Base-by-base conservation (phyloP, 352 stramenopile species). In the Phytophthora pistaciae region DNA sequence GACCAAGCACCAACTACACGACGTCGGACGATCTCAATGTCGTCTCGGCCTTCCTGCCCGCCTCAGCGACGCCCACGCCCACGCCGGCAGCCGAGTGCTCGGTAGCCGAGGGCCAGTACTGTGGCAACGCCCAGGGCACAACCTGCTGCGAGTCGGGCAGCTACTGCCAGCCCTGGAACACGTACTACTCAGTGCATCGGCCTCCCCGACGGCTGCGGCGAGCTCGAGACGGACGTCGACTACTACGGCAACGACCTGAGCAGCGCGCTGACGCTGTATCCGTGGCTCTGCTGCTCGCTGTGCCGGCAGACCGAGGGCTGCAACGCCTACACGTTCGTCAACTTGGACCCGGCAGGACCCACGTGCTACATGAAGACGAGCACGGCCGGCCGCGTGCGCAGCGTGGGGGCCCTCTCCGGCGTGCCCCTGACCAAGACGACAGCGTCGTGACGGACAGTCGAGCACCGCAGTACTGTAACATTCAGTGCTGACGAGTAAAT, bases 141-240 rank as follows among this genome's bases (percentile, higher is more conserved):
- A 69, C 68, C 3, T 88, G 82, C 69, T 87, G 78, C 49, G 59
- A 69, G 14, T 66, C 38, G 10, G 46, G 59, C 40, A 60, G 56
- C 33, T 87, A 85, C 61, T 88, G 80, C 48, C 79, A 88, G 68
- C 80, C 80, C 18, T 87, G 82, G 78, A 70, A 88, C 60, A 69
- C 50, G 0, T 42, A 77, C 21, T 91, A 84, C 62, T 91, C 83
- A 90, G 71, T 91, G 83, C 36, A 75, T 87, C 40, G 44, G 49
- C 1, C 42, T 74, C 1, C 77, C 80, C 3, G 61, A 74, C 7
- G 77, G 75, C 13, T 88, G 80, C 52, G 61, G 68, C 2, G 61
- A 64, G 9, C 62, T 85, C 8, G 79, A 87, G 66, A 81, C 75
- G 25, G 74, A 89, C 68, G 55, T 83, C 20, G 82, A 89, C 68